Evolutionary conservation across 1,284 basidiomycete genomes (phyloP).

Genomic region (Malassezia sp.): DNA sequence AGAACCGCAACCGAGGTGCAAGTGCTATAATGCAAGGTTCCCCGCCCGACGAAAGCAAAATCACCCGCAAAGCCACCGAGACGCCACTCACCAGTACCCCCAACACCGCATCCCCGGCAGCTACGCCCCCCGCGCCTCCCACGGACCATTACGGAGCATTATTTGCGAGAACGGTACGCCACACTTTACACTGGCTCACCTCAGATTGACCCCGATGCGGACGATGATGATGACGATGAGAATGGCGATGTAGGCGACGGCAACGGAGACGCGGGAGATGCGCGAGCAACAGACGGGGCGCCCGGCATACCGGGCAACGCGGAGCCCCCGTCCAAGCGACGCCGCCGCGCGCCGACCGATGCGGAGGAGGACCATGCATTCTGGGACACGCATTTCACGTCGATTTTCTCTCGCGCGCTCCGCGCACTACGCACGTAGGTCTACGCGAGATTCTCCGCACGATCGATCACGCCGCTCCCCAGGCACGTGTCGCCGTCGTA

Average conservation of each 20-base stretch:
- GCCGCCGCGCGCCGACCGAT: background rate
- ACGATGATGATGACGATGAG: conserved; percentile 4
- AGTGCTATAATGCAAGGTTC: too few relatives aligned
- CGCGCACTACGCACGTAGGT: background rate
- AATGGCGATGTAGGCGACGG: background rate
- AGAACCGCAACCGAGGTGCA: too few relatives aligned
- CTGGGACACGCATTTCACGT: conserved; percentile 12
- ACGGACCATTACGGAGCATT: conserved; percentile 4
- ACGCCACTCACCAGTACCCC: too few relatives aligned
- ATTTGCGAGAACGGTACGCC: conserved; percentile 3
- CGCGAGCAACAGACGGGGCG: too few relatives aligned
- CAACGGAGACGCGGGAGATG: too few relatives aligned
- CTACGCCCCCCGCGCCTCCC: too few relatives aligned
- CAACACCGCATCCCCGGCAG: too few relatives aligned
- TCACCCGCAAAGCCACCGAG: too few relatives aligned
- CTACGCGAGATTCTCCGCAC: conserved; percentile 19
- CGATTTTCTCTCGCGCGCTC: conserved; percentile 6
- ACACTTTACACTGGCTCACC: background rate
- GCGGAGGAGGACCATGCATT: background rate
- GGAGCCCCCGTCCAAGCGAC: conserved; percentile 4
- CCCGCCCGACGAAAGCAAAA: too few relatives aligned
- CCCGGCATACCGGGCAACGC: background rate
- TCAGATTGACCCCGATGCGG: conserved; percentile 6
- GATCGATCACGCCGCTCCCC: conserved; percentile 63
- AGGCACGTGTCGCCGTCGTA: conserved; percentile 69